These are phyloP conservation scores for Bimuria novae-zelandiae DNA, from an alignment of 2,329 filamentous ascomycete genomes.

Conservation along the genomic window DNA sequence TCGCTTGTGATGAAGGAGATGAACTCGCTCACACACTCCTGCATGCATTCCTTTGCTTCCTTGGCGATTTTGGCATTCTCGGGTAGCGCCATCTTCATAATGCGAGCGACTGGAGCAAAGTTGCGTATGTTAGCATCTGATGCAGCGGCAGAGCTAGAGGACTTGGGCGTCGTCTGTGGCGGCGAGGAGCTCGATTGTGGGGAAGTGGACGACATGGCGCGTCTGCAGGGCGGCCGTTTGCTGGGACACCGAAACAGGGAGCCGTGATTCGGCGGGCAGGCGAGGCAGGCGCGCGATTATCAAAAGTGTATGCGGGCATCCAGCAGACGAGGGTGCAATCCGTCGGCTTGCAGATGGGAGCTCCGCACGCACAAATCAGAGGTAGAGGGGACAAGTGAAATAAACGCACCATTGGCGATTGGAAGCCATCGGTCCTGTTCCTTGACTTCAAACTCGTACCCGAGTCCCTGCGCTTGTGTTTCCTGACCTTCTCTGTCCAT, in stretches of 20 bases:
- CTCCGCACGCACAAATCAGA: constrained; percentile 46
- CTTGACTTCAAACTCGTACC: constrained; percentile 97
- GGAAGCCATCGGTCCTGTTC: constrained; percentile 99
- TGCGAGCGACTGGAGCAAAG: constrained; percentile 93
- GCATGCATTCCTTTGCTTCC: constrained; percentile 99
- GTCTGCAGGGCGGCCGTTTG: constrained; percentile 47
- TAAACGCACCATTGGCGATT: constrained; percentile 98
- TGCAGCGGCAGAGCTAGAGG: constrained; percentile 43
- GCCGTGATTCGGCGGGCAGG: constrained; percentile 54
- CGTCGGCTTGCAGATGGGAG: constrained; percentile 45
- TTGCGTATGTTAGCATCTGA: constrained; percentile 93
- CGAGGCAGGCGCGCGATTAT: constrained; percentile 54
- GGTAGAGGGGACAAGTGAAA: constrained; percentile 30
- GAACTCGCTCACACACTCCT: constrained; percentile 99
- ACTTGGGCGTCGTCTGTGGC: constrained; percentile 34
- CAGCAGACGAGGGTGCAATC: constrained; percentile 56
- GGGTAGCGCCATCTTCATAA: constrained; percentile 97
- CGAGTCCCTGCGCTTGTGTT: constrained; percentile 74
- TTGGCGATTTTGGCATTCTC: constrained; percentile 99
- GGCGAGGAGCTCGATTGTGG: constrained; percentile 44
- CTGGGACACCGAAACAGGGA: constrained; percentile 31
- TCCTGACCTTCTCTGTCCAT: constrained; percentile 84
- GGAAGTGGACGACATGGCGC: constrained; percentile 52
- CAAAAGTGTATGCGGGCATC: constrained; percentile 46
- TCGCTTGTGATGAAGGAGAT: constrained; percentile 99